Base-by-base conservation (phyloP, 306 rosid genomes). In the Datisca glomerata region DNA sequence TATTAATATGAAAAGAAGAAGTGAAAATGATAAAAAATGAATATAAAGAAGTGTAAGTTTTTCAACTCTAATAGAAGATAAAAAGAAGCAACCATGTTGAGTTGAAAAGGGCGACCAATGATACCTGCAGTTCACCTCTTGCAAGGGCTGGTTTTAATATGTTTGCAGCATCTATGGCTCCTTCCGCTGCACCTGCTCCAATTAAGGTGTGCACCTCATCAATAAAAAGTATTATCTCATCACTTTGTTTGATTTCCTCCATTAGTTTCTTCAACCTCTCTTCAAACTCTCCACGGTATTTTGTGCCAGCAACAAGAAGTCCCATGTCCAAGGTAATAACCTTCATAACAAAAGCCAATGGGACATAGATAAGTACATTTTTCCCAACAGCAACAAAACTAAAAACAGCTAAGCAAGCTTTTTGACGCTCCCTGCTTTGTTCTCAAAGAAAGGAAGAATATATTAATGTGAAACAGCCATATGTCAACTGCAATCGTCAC, bases 181-280 rank as follows among this genome's bases (percentile, higher is more conserved):
- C 96, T 70, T 82, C 94, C 11, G 96, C 94, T 39, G 96, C 94
- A 47, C 96, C 96, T 22, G 96, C 96, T 63, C 94, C 96, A 59
- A 87, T 82, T 21, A 87, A 66, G 23, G 94, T 87, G 76, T 87
- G 97, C 43, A 87, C 97, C 66, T 83, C 94, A 55, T 83, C 93
- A 42, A 87, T 79, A 55, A 87, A 87, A 19, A 87, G 84, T 44
- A 87, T 87, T 39, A 83, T 83, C 59, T 87, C 97, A 33, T 83
- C 97, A 69, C 80, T 87, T 73, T 87, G 96, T 51, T 83, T 83
- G 42, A 87, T 76, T 77, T 87, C 97, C 68, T 87, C 97, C 94
- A 87, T 87, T 7, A 87, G 81, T 58, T 83, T 82, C 79, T 87
- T 87, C 37, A 87, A 49, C 39, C 97, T 76, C 65, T 87, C 97